Base-by-base conservation (phyloP, 1,284 basidiomycete genomes). In the Apiotrichum laibachii region DNA sequence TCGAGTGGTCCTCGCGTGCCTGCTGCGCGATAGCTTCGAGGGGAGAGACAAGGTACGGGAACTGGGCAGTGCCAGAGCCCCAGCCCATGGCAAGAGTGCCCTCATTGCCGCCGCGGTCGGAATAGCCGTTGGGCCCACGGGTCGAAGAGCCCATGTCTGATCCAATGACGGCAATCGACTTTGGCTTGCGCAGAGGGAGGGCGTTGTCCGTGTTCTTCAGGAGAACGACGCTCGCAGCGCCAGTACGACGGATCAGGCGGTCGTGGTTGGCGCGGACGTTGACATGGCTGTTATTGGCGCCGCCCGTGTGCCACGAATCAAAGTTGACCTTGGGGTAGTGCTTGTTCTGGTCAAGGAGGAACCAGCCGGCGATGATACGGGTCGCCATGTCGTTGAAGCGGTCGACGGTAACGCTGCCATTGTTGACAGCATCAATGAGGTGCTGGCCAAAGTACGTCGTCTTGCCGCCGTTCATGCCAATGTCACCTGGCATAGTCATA, bases 31-130 rank as follows among this genome's bases (percentile, higher is more conserved):
- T 85, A 18, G 89, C 88, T 68, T 88, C 85, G 51, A 87, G 78
- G 6, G 88, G 80, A 33, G 79, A 77, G 56, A 83, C 74, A 39
- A 82, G 77, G 72, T 81, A 82, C 0, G 80, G 77, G 71, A 79
- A 82, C 33, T 82, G 71, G 47, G 71, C 74, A 9, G 81, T 74
- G 55, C 88, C 88, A 51, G 84, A 85, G 19, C 87, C 90, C 90
- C 90, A 92, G 34, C 89, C 90, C 83, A 90, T 86, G 7, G 88
- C 89, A 2, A 92, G 81, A n/a, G 86, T 83, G 37, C 79, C 79
- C 19, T 77, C 70, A n/a, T 73, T 60, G 6, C 80, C 81, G n/a
- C 79, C 80, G 12, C 79, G 79, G 56, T 90, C 88, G 13, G 76
- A 42, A 67, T 85, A 91, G 50, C 85, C 83, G 76, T 92, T 92